A percentile compares a stretch with the other conserved stretches of the same genome.
phyloP scores from a whole-genome alignment of 208 protist species.

The Leishmania aethiopica region DNA sequence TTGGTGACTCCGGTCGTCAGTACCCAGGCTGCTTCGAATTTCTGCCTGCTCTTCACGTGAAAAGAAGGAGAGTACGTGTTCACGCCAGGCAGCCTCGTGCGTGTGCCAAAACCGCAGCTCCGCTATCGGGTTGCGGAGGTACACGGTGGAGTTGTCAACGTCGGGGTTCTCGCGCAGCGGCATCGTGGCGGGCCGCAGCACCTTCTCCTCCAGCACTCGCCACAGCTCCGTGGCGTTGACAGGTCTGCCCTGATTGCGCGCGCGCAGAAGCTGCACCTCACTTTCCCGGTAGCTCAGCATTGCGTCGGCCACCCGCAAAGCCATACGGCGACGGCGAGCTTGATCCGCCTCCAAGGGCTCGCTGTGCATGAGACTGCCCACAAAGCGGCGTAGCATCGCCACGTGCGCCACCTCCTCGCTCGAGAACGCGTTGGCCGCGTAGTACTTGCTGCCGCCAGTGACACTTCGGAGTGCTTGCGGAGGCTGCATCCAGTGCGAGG shows the following conservation, averaged over 20 bases:
- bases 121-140: constrained; percentile 49
- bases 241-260: constrained; percentile 16
- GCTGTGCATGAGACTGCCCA: constrained; percentile 27
- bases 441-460: neutral
- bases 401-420: constrained; percentile 27
- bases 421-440: constrained; percentile 21
- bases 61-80: constrained; percentile 44
- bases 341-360: constrained; percentile 35
- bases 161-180: constrained; percentile 4
- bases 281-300: constrained; percentile 13
- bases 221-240: constrained; percentile 27
- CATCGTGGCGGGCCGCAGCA: constrained; percentile 11
- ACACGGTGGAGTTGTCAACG: constrained; percentile 8
- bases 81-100: constrained; percentile 53
- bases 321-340: constrained; percentile 21
- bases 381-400: constrained; percentile 36
- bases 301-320: constrained; percentile 14
- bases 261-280: constrained; percentile 26
- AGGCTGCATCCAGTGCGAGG: constrained; percentile 42
- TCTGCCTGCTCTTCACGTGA: constrained; percentile 27
- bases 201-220: constrained; percentile 15
- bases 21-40: constrained; percentile 15
- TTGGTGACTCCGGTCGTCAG: neutral
- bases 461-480: constrained; percentile 22
- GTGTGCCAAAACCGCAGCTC: constrained; percentile 55